A percentile compares a stretch with the other conserved stretches of the same genome.
Evolutionary conservation across 225 moss, liverwort and hornwort genomes (phyloP).

Genomic region (Neckera pumila): DNA sequence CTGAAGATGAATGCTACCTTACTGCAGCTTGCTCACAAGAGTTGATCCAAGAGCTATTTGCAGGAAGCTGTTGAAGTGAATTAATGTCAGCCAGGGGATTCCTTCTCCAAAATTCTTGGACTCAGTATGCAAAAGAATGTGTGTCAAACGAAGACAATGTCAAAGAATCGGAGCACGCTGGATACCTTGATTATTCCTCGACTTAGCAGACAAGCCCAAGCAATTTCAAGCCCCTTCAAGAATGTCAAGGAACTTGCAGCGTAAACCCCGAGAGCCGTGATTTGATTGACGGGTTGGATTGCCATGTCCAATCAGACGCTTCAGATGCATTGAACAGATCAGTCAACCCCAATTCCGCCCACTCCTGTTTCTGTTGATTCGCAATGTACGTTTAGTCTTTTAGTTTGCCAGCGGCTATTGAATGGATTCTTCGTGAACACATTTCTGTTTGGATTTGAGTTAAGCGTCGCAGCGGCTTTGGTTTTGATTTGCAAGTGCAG

Average conservation of each 20-base stretch:
- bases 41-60: neutral
- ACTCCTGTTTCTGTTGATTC: neutral
- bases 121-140: neutral
- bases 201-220: neutral
- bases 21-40: neutral
- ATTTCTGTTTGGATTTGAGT: neutral
- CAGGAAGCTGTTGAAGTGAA: neutral
- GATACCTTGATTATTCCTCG: neutral
- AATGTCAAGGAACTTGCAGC: neutral
- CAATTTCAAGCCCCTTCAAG: neutral
- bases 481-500: neutral
- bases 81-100: neutral
- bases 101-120: neutral
- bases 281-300: neutral
- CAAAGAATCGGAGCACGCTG: neutral
- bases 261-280: neutral
- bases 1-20: neutral
- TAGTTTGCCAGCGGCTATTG: neutral
- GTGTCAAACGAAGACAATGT: neutral
- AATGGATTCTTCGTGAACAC: neutral
- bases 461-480: neutral
- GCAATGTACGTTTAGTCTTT: neutral
- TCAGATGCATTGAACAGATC: neutral
- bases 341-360: neutral
- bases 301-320: neutral